phyloP scores from a whole-genome alignment of 148 eudicot species.

The Cornus controversa region DNA sequence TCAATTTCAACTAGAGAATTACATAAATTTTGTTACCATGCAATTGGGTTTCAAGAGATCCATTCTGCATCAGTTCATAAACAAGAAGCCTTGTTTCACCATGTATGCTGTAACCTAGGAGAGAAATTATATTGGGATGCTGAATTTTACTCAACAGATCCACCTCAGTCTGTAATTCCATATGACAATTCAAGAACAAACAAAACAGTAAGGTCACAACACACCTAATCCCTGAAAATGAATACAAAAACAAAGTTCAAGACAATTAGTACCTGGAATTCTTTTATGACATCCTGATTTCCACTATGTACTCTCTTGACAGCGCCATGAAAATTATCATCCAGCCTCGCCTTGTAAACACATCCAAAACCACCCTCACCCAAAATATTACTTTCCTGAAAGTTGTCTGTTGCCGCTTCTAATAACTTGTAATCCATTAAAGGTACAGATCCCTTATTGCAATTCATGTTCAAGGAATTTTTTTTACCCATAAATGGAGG shows the following conservation, averaged over 20 bases:
- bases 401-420: slow-evolving; percentile 49
- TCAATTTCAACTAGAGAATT: no score
- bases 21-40: slow-evolving; percentile 40
- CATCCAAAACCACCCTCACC: slow-evolving; percentile 68
- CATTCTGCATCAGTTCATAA: slow-evolving; percentile 64
- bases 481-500: slow-evolving; percentile 31
- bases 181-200: slow-evolving; percentile 10
- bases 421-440: slow-evolving; percentile 54
- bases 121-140: slow-evolving; percentile 56
- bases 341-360: slow-evolving; percentile 59
- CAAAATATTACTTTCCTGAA: slow-evolving; percentile 41
- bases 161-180: slow-evolving; percentile 53
- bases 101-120: slow-evolving; percentile 60
- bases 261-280: slow-evolving; percentile 49
- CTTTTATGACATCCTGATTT: slow-evolving; percentile 43
- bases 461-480: slow-evolving; percentile 30
- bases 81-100: slow-evolving; percentile 54
- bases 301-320: slow-evolving; percentile 58
- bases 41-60: slow-evolving; percentile 56
- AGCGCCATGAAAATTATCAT: slow-evolving; percentile 38
- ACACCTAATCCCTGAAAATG: slow-evolving; percentile 6
- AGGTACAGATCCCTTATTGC: slow-evolving; percentile 27
- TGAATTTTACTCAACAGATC: slow-evolving; percentile 55
- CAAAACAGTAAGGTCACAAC: slow-evolving; percentile 7
- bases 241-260: background rate